Percentiles rank a stretch among this genome's conserved stretches.
phyloP scores from a whole-genome alignment of 805 yeast genomes.

The Metschnikowia reukaufii region DNA sequence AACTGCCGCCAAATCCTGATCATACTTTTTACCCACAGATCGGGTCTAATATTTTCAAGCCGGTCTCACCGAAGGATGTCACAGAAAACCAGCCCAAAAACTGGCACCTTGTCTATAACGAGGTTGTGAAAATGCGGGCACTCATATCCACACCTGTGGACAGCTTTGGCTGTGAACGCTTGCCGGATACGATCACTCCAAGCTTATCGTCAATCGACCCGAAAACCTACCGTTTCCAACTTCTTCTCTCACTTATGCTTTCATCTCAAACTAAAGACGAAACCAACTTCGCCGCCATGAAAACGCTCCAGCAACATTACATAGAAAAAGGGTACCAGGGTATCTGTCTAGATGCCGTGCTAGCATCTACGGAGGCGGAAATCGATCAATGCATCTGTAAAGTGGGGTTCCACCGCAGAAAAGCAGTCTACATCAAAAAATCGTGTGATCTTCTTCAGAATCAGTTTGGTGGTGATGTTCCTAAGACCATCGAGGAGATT shows the following conservation, averaged over 20 bases:
- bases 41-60: constrained; percentile 15
- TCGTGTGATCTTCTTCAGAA: constrained; percentile 55
- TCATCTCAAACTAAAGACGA: constrained; percentile 94
- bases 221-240: constrained; percentile 60
- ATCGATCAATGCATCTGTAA: constrained; percentile 67
- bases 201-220: constrained; percentile 35
- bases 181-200: constrained; percentile 46
- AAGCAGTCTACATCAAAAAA: constrained; percentile 66
- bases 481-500: constrained; percentile 64
- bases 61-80: constrained; percentile 11
- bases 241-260: constrained; percentile 77
- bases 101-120: constrained; percentile 58
- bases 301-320: constrained; percentile 52
- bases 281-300: constrained; percentile 72
- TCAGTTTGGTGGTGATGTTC: constrained; percentile 65
- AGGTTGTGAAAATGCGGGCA: constrained; percentile 64
- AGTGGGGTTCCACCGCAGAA: constrained; percentile 86
- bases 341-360: constrained; percentile 54
- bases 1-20: not conserved
- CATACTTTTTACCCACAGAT: constrained; percentile 8
- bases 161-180: constrained; percentile 76
- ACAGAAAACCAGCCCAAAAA: constrained; percentile 24
- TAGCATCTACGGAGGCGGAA: constrained; percentile 49
- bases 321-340: constrained; percentile 44
- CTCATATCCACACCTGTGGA: constrained; percentile 82